Conservation (phyloP, 2,329 filamentous ascomycete genomes). For the Daldinia sp. region DNA sequence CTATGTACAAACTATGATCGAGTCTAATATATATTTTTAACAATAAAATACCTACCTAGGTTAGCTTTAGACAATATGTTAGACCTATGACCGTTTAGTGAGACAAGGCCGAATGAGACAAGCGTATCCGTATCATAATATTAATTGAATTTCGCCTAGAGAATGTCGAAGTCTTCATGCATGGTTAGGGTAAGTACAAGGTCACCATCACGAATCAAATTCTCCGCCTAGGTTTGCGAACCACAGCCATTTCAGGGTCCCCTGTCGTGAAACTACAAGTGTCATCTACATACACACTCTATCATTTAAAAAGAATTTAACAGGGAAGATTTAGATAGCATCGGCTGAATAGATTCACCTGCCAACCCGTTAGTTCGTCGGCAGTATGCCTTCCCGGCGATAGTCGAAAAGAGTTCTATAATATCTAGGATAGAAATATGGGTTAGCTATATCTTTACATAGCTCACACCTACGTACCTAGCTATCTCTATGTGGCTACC, state of each 20-base stretch:
- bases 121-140: neutral
- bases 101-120: slow-evolving; percentile 3
- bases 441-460: neutral
- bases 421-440: neutral
- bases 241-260: slow-evolving; percentile 21
- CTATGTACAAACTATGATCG: neutral
- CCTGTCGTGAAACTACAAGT: slow-evolving; percentile 21
- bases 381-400: neutral
- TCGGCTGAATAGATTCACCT: neutral
- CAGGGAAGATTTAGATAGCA: neutral
- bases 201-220: neutral
- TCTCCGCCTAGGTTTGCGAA: neutral
- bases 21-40: neutral
- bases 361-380: neutral
- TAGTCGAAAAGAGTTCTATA: neutral
- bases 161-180: neutral
- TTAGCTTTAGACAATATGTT: neutral
- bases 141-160: too few species aligned
- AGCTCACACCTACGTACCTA: neutral
- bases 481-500: neutral
- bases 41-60: neutral
- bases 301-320: neutral
- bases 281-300: neutral
- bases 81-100: slow-evolving; percentile 7
- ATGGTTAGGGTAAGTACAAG: neutral